Base-by-base conservation (phyloP, 169 alveolate species). In the Eimeria sp. region DNA sequence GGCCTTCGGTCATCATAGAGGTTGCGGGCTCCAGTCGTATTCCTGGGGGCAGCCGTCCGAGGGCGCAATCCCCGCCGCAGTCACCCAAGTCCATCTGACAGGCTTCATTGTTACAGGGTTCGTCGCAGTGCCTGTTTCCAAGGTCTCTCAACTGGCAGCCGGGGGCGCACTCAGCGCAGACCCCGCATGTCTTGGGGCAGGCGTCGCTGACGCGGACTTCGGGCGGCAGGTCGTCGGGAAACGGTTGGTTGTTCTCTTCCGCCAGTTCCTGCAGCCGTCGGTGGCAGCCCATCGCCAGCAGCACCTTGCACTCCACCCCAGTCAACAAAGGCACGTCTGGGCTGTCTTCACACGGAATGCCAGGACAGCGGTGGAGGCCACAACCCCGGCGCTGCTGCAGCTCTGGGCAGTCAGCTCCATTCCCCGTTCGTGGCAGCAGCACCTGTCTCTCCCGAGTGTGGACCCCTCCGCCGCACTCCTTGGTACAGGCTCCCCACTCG, bases 161-260 rank as follows among this genome's bases (percentile, higher is more conserved):
- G 2, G 98, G 98, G 54, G 98, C 96, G 65, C 98, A 97, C 92
- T 97, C 97, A 20, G 95, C 82, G 43, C 98, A 97, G 70, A 96
- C 96, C 61, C 97, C 97, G n/a, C 98, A 97, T 2, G 98, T 95
- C 30, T 87, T 82, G 22, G 98, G 98, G 65, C 98, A 97, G 3
- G 97, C 98, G 84, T 97, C 98, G 83, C 92, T 84, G 45, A 97
- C 96, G 58, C 98, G 96, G 22, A 96, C 97, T 73, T 97, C 98
- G 4, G 97, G 96, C 9, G 98, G 98, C 43, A 94, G 75, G 94
- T 94, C 96, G 40, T 91, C 92, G 13, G 98, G 98, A 27, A 95
- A 96, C 18, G 94, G 94, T 27, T 88, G 96, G 43, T 95, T 95
- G 89, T 95, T 94, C 40, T 96, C 92, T 58, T 95, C 96, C 34